These are phyloP conservation scores for Exserohilum turcica DNA, from an alignment of 2,329 filamentous ascomycete species.

Conservation along the genomic window DNA sequence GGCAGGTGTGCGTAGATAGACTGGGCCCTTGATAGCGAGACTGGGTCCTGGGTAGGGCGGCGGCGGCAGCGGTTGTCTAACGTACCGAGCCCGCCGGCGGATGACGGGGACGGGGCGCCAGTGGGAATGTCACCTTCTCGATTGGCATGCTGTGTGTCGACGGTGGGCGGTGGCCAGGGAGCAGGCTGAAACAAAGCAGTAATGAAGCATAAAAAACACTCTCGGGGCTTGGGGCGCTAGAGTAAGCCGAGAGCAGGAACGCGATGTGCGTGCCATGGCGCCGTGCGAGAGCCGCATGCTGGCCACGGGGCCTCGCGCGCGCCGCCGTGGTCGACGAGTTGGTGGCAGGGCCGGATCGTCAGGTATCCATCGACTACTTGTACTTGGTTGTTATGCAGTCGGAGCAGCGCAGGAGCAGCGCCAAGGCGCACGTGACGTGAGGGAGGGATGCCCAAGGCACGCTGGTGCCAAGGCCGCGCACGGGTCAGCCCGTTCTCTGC, in stretches of 20 bases:
- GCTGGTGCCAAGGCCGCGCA: slow-evolving; percentile 8
- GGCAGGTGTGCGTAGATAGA: too few species aligned
- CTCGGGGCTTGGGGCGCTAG: neutral
- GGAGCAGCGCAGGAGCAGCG: neutral
- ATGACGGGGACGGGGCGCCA: neutral
- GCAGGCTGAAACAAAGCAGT: too few species aligned
- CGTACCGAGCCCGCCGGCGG: neutral
- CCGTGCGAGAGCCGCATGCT: neutral
- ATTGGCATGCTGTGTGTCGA: too few species aligned
- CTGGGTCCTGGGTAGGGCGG: too few species aligned
- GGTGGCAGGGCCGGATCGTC: neutral
- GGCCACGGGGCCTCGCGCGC: neutral
- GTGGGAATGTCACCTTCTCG: too few species aligned
- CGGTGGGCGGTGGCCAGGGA: too few species aligned
- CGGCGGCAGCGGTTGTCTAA: neutral
- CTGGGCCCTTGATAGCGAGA: too few species aligned
- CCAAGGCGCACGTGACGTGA: neutral
- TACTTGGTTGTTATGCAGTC: too few species aligned
- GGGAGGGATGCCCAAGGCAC: slow-evolving; percentile 5
- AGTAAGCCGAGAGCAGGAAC: neutral
- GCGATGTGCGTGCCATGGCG: neutral
- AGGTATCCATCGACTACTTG: neutral
- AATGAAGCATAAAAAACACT: too few species aligned
- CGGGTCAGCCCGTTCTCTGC: slow-evolving; percentile 8
- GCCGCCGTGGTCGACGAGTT: neutral